Evolutionary conservation across 2,329 filamentous ascomycete genomes (phyloP).

Genomic region (Penicillium sp.): DNA sequence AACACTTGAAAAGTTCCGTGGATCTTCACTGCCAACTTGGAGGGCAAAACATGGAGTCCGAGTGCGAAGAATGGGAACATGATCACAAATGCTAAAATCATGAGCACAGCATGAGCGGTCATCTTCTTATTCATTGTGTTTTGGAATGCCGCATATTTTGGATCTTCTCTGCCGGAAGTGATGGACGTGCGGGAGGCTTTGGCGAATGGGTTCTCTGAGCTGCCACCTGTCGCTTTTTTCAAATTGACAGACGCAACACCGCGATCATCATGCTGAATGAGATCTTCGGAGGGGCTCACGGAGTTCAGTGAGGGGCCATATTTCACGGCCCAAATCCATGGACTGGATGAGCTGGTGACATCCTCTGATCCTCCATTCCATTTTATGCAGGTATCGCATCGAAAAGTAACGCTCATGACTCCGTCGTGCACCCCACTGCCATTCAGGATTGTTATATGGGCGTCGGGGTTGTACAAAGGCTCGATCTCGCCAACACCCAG

Average conservation of each 20-base stretch:
- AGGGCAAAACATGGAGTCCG: conserved; percentile 34
- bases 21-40: conserved; percentile 44
- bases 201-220: conserved; percentile 17
- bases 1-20: conserved; percentile 49
- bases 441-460: conserved; percentile 52
- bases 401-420: conserved; percentile 59
- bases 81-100: conserved; percentile 43
- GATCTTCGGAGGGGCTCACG: conserved; percentile 12
- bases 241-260: conserved; percentile 25
- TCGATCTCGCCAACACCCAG: conserved; percentile 46
- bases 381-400: conserved; percentile 31
- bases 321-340: conserved; percentile 32
- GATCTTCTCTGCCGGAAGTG: conserved; percentile 1
- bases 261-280: conserved; percentile 25
- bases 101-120: conserved; percentile 35
- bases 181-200: conserved; percentile 9
- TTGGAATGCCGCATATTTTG: conserved; percentile 3
- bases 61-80: conserved; percentile 34
- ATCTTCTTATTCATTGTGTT: conserved; percentile 16
- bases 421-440: conserved; percentile 55
- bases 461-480: conserved; percentile 48
- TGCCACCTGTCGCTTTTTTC: conserved; percentile 21
- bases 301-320: conserved; percentile 24
- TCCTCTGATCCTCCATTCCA: conserved; percentile 21
- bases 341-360: conserved; percentile 17